phyloP scores from a whole-genome alignment of 805 yeast species.

The Tetrapisispora iriomotensis region DNA sequence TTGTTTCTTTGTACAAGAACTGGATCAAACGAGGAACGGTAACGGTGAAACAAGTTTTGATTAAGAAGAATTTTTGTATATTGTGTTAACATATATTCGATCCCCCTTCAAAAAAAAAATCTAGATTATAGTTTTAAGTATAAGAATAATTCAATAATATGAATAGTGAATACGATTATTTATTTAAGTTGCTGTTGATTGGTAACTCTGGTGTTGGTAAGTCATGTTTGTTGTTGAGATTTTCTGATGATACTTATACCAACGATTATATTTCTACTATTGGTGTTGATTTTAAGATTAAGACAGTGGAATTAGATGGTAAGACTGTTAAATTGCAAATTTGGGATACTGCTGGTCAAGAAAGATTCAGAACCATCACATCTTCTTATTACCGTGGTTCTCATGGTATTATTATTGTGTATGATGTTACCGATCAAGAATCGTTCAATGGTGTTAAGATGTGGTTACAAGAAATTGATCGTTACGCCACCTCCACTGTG shows the following conservation, averaged over 20 bases:
- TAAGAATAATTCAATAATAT: constrained; percentile 25
- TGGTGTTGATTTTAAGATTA: constrained; percentile 90
- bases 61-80: too few species aligned
- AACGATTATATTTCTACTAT: constrained; percentile 95
- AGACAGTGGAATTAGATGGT: constrained; percentile 89
- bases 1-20: too few species aligned
- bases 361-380: constrained; percentile 94
- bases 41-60: too few species aligned
- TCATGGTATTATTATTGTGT: constrained; percentile 94
- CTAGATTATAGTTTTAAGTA: background rate
- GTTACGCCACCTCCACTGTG: constrained; percentile 96
- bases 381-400: constrained; percentile 97
- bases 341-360: constrained; percentile 99
- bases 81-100: too few species aligned
- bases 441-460: constrained; percentile 93
- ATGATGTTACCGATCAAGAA: constrained; percentile 96
- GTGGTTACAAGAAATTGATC: constrained; percentile 97
- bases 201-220: constrained; percentile 99
- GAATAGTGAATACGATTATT: constrained; percentile 95
- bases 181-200: constrained; percentile 86
- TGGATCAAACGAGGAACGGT: too few species aligned
- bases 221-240: constrained; percentile 86
- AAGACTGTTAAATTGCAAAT: constrained; percentile 95
- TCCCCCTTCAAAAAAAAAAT: background rate
- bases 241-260: constrained; percentile 95